A percentile compares a stretch with the other conserved stretches of the same genome.
phyloP scores from a whole-genome alignment of 345 rosid species.

The Nephelium lappaceum region DNA sequence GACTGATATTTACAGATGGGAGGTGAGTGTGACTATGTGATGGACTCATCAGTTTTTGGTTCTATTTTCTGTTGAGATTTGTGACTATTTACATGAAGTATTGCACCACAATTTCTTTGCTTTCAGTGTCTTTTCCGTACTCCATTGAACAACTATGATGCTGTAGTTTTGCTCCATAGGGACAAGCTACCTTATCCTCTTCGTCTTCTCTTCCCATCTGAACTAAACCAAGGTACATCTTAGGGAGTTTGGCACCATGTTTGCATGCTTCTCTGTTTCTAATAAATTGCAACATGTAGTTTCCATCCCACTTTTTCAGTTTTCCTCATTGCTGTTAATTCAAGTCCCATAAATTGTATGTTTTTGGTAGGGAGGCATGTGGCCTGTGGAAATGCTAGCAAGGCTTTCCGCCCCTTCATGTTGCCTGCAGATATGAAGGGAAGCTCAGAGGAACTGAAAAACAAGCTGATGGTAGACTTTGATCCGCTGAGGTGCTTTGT shows the following conservation, averaged over 20 bases:
- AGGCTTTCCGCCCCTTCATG: constrained; percentile 59
- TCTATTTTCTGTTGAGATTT: constrained; percentile 8
- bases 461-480: constrained; percentile 66
- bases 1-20: constrained; percentile 68
- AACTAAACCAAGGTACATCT: constrained; percentile 61
- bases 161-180: constrained; percentile 83
- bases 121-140: constrained; percentile 88
- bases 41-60: not conserved
- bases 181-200: constrained; percentile 71
- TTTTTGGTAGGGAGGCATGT: constrained; percentile 64
- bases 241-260: not conserved
- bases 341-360: not conserved
- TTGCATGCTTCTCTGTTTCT: not conserved
- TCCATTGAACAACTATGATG: constrained; percentile 86
- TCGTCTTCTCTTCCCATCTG: constrained; percentile 78
- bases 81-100: constrained; percentile 9
- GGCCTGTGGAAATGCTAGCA: constrained; percentile 70
- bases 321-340: not conserved
- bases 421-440: constrained; percentile 59
- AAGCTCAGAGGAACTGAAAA: constrained; percentile 53
- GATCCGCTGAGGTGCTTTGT: constrained; percentile 74
- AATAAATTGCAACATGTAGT: not conserved
- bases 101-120: constrained; percentile 6
- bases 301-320: not conserved
- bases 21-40: constrained; percentile 50